These are phyloP conservation scores for Diaporthe sp. DNA, from an alignment of 2,329 filamentous ascomycete species.

Conservation along the genomic window DNA sequence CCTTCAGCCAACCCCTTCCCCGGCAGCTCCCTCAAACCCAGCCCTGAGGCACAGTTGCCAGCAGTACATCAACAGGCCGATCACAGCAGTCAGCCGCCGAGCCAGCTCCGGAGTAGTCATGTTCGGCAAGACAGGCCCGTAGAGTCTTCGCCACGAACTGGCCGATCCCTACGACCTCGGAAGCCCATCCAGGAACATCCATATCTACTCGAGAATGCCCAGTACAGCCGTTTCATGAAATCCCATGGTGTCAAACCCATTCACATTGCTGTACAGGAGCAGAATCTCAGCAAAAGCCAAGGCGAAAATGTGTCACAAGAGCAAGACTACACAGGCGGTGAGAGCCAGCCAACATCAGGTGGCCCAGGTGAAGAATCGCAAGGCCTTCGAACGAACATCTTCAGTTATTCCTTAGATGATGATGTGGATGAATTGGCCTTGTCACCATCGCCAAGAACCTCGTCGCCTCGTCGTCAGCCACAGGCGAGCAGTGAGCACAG, in stretches of 20 bases:
- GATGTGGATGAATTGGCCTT: constrained; percentile 46
- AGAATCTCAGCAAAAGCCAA: constrained; percentile 45
- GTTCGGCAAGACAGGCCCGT: constrained; percentile 2
- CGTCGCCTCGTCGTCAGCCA: constrained; percentile 41
- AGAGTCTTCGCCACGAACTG: constrained; percentile 33
- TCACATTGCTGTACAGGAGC: constrained; percentile 52
- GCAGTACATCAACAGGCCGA: not conserved
- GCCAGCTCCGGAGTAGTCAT: not conserved
- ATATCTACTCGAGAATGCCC: constrained; percentile 67
- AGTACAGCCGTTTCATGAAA: constrained; percentile 66
- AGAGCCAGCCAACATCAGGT: constrained; percentile 58
- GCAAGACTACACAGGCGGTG: constrained; percentile 62
- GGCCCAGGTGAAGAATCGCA: constrained; percentile 38
- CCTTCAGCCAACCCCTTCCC: constrained; percentile 36
- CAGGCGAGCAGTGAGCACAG: constrained; percentile 47
- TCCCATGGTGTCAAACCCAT: constrained; percentile 68
- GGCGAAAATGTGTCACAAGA: constrained; percentile 57
- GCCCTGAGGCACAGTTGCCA: too few relatives aligned
- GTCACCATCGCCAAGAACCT: constrained; percentile 47
- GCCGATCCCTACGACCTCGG: constrained; percentile 66
- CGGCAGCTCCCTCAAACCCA: constrained; percentile 2
- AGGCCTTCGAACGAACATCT: constrained; percentile 52
- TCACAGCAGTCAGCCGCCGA: not conserved
- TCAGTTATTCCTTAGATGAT: constrained; percentile 44
- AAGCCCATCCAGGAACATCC: constrained; percentile 73